A percentile compares a stretch with the other conserved stretches of the same genome.
Evolutionary conservation across 371 early-diverging fungal genomes (phyloP).

Genomic region (Furculomyces boomerangus): DNA sequence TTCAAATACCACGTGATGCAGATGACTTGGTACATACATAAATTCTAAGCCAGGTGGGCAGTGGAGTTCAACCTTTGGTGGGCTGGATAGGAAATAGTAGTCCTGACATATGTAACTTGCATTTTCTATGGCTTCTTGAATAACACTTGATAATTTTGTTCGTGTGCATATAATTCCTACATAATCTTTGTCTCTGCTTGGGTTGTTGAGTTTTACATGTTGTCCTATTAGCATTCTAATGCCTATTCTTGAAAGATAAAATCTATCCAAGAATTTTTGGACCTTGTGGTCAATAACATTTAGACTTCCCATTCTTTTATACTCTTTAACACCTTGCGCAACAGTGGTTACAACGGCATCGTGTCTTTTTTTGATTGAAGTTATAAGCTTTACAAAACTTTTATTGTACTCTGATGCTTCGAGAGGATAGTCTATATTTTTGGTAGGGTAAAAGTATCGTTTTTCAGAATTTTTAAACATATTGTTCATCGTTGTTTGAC

Average conservation of each 20-base stretch:
- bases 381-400: constrained; percentile 67
- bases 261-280: constrained; percentile 88
- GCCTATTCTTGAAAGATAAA: constrained; percentile 94
- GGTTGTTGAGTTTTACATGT: constrained; percentile 51
- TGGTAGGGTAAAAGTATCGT: constrained; percentile 21
- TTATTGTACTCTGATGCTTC: constrained; percentile 61
- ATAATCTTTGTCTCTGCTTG: constrained; percentile 43
- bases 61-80: constrained; percentile 65
- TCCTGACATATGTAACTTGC: constrained; percentile 85
- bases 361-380: constrained; percentile 78
- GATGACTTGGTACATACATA: constrained; percentile 89
- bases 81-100: constrained; percentile 63
- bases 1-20: constrained; percentile 97
- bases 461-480: background rate
- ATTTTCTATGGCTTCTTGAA: constrained; percentile 77
- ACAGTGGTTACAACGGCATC: constrained; percentile 86
- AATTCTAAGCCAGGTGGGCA: constrained; percentile 76
- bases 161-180: constrained; percentile 91
- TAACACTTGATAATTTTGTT: constrained; percentile 60
- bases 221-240: constrained; percentile 92
- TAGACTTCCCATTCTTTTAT: constrained; percentile 50
- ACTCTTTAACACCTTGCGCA: constrained; percentile 87
- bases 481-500: background rate
- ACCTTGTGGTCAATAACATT: constrained; percentile 55
- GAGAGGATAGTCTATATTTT: constrained; percentile 32